Evolutionary conservation across 2,329 filamentous ascomycete genomes (phyloP), one percentile per base, ranked within the genome.

Genomic region (Ploettnerulaceae sp.): DNA sequence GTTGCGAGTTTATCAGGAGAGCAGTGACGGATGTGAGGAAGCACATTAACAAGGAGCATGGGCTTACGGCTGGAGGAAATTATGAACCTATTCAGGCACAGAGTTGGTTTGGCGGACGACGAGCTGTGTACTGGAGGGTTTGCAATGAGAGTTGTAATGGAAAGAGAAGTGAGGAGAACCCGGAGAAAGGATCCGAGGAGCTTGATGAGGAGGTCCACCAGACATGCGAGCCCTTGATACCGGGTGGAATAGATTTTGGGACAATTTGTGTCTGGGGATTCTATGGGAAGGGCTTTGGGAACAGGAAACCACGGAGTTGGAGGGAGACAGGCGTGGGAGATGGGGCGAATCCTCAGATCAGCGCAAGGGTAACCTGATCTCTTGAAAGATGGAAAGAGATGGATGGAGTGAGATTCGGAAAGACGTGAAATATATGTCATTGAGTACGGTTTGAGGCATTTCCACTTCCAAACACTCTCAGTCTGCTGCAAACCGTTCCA

Each of bases 11-110:
- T 21, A 56, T 54, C 24, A 45, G 52, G 8, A 37, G 35, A 33
- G 52, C 54, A 49, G 9, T 56, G 7, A 54, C 54, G 5, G 52
- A 56, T 48, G 47, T 56, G 24, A 35, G 54, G 15, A 54, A 51
- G 39, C 54, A 56, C 39, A 40, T 54, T 24, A 56, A 56, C 22
- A 41, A 52, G 18, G 47, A 49, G 25, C 54, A 56, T 26, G 25
- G 18, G 5, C 15, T 44, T 20, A 45, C 49, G 7, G 49, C 54
- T 0, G 36, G 38, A 15, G 54, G 47, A 12, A 37, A 24, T 8
- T 56, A 56, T 24, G 47, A 52, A 4, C 22, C 48, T 37, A 48
- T 53, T 25, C 26, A 45, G 25, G 53, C 53, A 26, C 53, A 55
- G 45, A 53, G 50, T 21, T 55, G 48, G 48, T 49, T 53, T 47